These are phyloP conservation scores for Zoysia matrella DNA, from an alignment of 202 grass and related monocot genomes.

Conservation along the genomic window DNA sequence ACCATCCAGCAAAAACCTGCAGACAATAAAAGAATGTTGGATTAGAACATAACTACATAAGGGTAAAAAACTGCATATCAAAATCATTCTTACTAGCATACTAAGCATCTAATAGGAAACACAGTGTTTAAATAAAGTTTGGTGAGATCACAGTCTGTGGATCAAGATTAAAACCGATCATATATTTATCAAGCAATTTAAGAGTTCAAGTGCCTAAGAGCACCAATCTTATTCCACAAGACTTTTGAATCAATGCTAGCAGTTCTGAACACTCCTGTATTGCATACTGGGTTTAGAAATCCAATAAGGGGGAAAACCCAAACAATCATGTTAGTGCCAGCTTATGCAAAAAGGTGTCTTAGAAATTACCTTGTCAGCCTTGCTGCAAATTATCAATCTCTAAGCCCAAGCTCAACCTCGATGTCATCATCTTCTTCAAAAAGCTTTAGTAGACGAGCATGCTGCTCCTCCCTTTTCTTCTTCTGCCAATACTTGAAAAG, in stretches of 20 bases:
- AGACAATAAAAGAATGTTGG: background rate
- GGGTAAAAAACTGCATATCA: background rate
- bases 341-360: background rate
- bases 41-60: background rate
- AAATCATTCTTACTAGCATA: background rate
- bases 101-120: background rate
- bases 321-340: background rate
- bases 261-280: background rate
- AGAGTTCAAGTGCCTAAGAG: background rate
- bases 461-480: too few relatives aligned
- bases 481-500: too few relatives aligned
- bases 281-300: background rate
- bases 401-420: conserved; percentile 56
- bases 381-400: conserved; percentile 70
- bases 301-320: background rate
- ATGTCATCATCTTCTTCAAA: too few relatives aligned
- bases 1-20: conserved; percentile 51
- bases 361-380: conserved; percentile 55
- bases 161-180: background rate
- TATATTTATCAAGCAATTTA: background rate
- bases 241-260: background rate
- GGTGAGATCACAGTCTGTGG: background rate
- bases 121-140: background rate
- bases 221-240: background rate
- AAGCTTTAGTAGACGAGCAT: too few relatives aligned